Evolutionary conservation across 2,329 filamentous ascomycete genomes (phyloP), one percentile per base, ranked within the genome.

Genomic region (Rhinocladiella similis): DNA sequence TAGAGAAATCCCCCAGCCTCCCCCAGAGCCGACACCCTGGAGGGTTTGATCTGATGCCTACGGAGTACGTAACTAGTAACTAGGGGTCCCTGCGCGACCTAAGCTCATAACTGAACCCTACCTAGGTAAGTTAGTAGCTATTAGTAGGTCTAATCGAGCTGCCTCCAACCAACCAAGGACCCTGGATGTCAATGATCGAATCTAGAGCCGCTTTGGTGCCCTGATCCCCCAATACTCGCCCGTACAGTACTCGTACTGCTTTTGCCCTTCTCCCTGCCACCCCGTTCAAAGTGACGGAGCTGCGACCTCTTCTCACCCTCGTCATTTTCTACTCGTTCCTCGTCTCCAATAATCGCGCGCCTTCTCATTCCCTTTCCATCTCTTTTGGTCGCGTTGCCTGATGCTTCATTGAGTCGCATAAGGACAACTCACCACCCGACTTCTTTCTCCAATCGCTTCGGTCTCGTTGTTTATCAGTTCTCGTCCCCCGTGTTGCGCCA

Each of bases 351-450:
- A 33, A 25, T 47, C 47, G 50, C 55, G 55, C 54, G 54, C 50
- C 41, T 41, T 50, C 29, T 57, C 39, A 29, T 33, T 33, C 5
- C 29, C 43, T 50, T 46, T 7, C 47, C 27, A 50, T 52, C 39
- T 49, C 52, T 50, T 33, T 52, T 48, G 59, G 55, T 58, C 54
- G 54, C 55, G 53, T 55, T 49, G 42, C 42, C 45, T 38, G 29
- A 47, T 48, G 47, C 29, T 39, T 43, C 19, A 20, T 29, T 54
- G 18, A 46, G 25, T 50, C 38, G 49, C 47, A 57, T 39, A 35
- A 35, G 36, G 53, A 53, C 57, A 48, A 43, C 46, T 52, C 54
- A 50, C 46, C 42, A 5, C 18, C 16, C 18, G 18, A n/a, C 38
- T n/a, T 10, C 41, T 29, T 25, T 14, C 43, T 46, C 43, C 43